Evolutionary conservation across 352 stramenopile genomes (phyloP), one percentile per base, ranked within the genome.

Genomic region (Phytophthora pistaciae): DNA sequence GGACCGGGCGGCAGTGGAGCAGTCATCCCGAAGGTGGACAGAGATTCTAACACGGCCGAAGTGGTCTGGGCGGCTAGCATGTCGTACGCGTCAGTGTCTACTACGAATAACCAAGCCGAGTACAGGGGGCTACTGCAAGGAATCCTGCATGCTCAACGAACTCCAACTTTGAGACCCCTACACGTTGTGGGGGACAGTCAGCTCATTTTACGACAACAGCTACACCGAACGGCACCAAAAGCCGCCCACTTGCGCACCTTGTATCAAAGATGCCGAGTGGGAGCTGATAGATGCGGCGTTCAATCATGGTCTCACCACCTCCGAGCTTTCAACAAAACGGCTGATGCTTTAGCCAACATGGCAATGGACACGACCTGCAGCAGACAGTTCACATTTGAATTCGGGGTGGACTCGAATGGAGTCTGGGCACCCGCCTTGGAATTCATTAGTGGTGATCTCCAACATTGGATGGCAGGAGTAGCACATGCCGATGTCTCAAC

Each of bases 121-220:
- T 53, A 66, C 31, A 36, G 23, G 20, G 60, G 48, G 14, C 49
- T 66, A 5, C 20, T 59, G 3, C 20, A 27, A 1, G 60, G 60
- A 2, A n/a, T 66, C 0, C 23, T 58, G 11, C 29, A 60, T 40
- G 54, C 54, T 18, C 16, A 7, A 29, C 5, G 9, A 11, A 44
- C 33, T 14, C 33, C 2, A 54, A 3, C 5, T 33, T 3, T 53
- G 42, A 2, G 9, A 5, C 48, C 33, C 0, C 20, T 59, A 1
- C 60, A 59, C n/a, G 49, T 66, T 1, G 18, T 59, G 1, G 60
- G 48, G 2, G 60, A 59, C 21, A 66, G 60, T 16, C 20, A 25
- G 3, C 58, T 66, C 33, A 65, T 65, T 8, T 57, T 65, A 16
- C 14, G 58, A 8, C 58, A 65, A 38, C 58, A 65, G 5, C 3